Percentiles rank a stretch among this genome's conserved stretches.
Conservation (phyloP, 805 yeast species). For the Myxozyma neotropica region DNA sequence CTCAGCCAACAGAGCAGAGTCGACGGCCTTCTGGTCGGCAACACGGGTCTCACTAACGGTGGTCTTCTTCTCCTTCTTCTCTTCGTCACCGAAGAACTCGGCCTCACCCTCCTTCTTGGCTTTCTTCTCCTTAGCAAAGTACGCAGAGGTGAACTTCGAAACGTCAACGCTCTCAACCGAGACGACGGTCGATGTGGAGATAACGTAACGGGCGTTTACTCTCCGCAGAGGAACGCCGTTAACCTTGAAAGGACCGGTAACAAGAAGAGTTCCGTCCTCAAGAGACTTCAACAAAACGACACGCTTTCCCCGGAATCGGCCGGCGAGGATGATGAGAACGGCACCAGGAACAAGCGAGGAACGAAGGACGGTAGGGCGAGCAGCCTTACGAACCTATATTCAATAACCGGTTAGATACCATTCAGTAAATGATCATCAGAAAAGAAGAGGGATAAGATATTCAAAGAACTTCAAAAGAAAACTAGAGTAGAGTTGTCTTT, state of each 20-base stretch:
- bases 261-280: conserved; percentile 97
- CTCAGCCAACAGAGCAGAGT: conserved; percentile 86
- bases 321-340: conserved; percentile 95
- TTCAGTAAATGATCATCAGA: background rate
- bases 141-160: conserved; percentile 87
- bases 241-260: conserved; percentile 98
- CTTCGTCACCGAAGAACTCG: conserved; percentile 86
- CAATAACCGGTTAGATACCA: background rate
- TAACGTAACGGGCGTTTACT: conserved; percentile 96
- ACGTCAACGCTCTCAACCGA: conserved; percentile 78
- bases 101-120: conserved; percentile 82
- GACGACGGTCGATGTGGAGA: conserved; percentile 96
- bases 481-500: no score
- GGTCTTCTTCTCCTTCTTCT: conserved; percentile 73
- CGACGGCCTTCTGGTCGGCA: conserved; percentile 95
- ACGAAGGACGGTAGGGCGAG: conserved; percentile 93
- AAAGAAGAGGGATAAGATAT: background rate
- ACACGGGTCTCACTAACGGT: conserved; percentile 91
- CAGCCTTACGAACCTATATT: conserved; percentile 71
- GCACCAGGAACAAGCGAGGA: conserved; percentile 97
- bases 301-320: conserved; percentile 99
- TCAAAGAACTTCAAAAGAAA: no score
- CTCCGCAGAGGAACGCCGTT: conserved; percentile 99
- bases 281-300: conserved; percentile 95
- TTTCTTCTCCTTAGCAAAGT: conserved; percentile 95